A percentile compares a stretch with the other conserved stretches of the same genome.
Conservation (phyloP, 2,329 filamentous ascomycete species). For the Aureobasidium sp. region DNA sequence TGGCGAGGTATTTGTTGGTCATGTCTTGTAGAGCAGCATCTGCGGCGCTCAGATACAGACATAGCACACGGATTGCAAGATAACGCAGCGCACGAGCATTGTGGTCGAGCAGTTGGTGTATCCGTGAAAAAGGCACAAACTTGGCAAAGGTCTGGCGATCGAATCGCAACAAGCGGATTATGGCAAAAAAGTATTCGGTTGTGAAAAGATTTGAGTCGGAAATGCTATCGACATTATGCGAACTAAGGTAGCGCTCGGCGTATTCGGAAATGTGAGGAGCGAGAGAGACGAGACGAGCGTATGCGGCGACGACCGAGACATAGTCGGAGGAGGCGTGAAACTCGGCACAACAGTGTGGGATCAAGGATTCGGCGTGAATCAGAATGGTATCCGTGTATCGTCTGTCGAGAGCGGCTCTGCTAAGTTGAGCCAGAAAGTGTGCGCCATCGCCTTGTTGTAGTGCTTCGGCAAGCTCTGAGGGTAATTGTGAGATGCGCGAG, state of each 20-base stretch:
- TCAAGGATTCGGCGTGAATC: slow-evolving; percentile 63
- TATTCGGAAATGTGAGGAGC: slow-evolving; percentile 72
- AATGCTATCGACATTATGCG: slow-evolving; percentile 4
- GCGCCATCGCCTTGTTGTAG: slow-evolving; percentile 58
- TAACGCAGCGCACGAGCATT: slow-evolving; percentile 60
- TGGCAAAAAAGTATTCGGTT: slow-evolving; percentile 50
- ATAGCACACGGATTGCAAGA: slow-evolving; percentile 74
- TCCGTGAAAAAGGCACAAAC: slow-evolving; percentile 57
- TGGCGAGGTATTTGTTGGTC: slow-evolving; percentile 16
- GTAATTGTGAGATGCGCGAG: slow-evolving; percentile 49
- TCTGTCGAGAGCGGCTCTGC: slow-evolving; percentile 61
- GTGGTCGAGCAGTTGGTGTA: slow-evolving; percentile 63
- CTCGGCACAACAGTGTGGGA: slow-evolving; percentile 71
- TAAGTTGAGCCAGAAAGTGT: slow-evolving; percentile 64
- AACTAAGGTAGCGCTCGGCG: slow-evolving; percentile 45
- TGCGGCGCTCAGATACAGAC: slow-evolving; percentile 68
- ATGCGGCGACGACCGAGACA: slow-evolving; percentile 55
- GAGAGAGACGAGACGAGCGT: slow-evolving; percentile 74
- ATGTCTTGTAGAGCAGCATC: slow-evolving; percentile 72
- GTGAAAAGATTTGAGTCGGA: slow-evolving; percentile 16
- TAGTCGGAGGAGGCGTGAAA: slow-evolving; percentile 26
- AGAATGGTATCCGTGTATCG: slow-evolving; percentile 67
- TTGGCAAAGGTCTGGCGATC: slow-evolving; percentile 62
- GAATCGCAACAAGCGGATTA: slow-evolving; percentile 74
- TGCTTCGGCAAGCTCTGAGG: slow-evolving; percentile 61